Evolutionary conservation across 345 rosid genomes (phyloP).

Genomic region (Brassica napus): DNA sequence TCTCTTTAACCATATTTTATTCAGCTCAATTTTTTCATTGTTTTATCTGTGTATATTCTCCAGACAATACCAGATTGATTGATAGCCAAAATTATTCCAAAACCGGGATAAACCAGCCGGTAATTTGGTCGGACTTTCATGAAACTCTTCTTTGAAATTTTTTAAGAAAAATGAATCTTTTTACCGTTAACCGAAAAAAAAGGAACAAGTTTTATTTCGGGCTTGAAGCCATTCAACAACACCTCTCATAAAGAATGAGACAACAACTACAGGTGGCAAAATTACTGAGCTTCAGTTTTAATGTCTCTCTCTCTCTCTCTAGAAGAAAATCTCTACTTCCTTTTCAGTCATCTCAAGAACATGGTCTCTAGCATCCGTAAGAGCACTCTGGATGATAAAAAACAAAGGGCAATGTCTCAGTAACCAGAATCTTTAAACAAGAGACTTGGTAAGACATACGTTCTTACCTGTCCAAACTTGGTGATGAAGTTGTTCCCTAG

Average conservation of each 20-base stretch:
- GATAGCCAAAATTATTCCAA: no score
- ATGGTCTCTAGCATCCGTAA: conserved; percentile 86
- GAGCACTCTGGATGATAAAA: conserved; percentile 60
- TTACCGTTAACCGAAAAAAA: background rate
- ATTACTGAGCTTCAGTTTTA: conserved; percentile 7
- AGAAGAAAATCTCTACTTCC: conserved; percentile 85
- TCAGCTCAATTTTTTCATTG: background rate
- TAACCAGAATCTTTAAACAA: background rate
- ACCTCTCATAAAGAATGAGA: conserved; percentile 19
- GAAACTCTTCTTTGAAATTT: no score
- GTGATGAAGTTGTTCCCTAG: conserved; percentile 88
- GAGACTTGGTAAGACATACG: background rate
- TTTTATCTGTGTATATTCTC: no score
- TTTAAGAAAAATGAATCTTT: no score
- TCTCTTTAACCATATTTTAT: no score
- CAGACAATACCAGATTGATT: no score
- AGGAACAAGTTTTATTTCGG: background rate
- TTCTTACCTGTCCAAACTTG: conserved; percentile 91
- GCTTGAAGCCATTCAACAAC: background rate
- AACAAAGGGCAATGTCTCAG: background rate
- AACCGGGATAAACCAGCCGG: no score
- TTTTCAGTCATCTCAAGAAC: conserved; percentile 93
- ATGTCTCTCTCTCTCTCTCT: conserved; percentile 16
- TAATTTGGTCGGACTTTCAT: no score
- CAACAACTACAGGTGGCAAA: conserved; percentile 17